Evolutionary conservation across 371 early-diverging fungal genomes (phyloP), one percentile per base, ranked within the genome.

Genomic region (Cokeromyces recurvatus): DNA sequence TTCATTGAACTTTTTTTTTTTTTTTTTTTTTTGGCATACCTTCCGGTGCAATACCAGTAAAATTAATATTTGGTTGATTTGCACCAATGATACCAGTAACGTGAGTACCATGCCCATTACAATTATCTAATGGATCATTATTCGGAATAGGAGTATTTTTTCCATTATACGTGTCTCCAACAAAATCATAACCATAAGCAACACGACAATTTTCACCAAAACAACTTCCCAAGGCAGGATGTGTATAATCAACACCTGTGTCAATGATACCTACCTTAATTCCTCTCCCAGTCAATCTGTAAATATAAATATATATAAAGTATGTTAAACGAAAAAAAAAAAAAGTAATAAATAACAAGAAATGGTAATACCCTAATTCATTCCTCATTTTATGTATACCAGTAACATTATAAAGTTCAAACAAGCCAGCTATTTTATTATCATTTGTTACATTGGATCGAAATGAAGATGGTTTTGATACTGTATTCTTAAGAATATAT

Each of bases 151-250:
- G 57, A 10, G 21, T 12, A 23, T 55, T 57, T 16, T 54, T 57
- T 9, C 66, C 66, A 16, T 32, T 55, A 23, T 66, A 66, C 0
- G 32, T 58, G 27, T 74, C 74, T 3, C 78, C 74, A n/a, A 72
- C 75, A 50, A 82, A 68, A 51, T 85, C 83, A 38, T 71, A 62
- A n/a, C 86, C 88, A 47, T 67, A 78, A 0, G 71, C 71, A 20
- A 87, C 78, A 49, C 81, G 82, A 59, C 64, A 77, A 19, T 57
- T 53, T 21, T 48, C 41, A 4, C 89, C 89, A 43, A 85, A 85
- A 38, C 86, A 74, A 1, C 86, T 84, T 11, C 86, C 87, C 14
- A 90, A 53, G 8, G 84, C 86, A 4, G 85, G 86, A 50, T 90
- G 90, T 48, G 48, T 63, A 53, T 77, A 83, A 38, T 83, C 79